Base-by-base conservation (phyloP, 163 green algal genomes). In the Scenedesmus sp. region DNA sequence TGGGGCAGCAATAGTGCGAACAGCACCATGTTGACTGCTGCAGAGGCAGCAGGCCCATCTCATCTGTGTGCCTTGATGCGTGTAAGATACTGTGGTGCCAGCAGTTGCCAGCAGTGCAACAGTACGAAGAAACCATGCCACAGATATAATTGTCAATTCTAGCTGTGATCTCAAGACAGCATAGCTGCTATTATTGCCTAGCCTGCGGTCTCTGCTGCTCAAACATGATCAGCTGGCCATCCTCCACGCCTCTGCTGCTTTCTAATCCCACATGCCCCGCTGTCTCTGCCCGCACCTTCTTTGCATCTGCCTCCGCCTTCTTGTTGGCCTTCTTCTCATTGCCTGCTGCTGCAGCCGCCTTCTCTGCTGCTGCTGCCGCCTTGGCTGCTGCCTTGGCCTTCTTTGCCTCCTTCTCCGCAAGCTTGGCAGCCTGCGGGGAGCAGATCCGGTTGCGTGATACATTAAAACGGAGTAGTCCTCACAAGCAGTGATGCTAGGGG, bases 281-380 rank as follows among this genome's bases (percentile, higher is more conserved):
- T 74, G 34, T 54, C 13, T 57, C 16, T 23, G 55, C 89, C 23
- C 91, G 4, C 60, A 96, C 96, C 94, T 97, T 97, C 95, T 99
- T 99, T 7, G 96, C 97, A 88, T 99, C 97, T 54, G 95, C 95
- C 92, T 98, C 96, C 64, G 96, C 96, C 94, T 98, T 98, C 59
- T 94, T 93, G 79, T 95, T 95, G n/a, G 96, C 96, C 92, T 98
- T 97, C 91, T 96, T 96, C 74, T 96, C 94, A 57, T 93, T 94
- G 52, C 7, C 86, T 3, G 20, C 93, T 57, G 18, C 79, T 18
- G 73, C 88, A 13, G 77, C 73, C 34, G 88, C 91, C 67, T 93
- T 87, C n/a, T 88, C 86, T 55, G 74, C 82, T 16, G 87, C 91
- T 74, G 93, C 94, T 10, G 92, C 94, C 23, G 91, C 95, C 70